Conservation (phyloP, 495 filamentous ascomycete genomes). For the Haplographium delicatum region DNA sequence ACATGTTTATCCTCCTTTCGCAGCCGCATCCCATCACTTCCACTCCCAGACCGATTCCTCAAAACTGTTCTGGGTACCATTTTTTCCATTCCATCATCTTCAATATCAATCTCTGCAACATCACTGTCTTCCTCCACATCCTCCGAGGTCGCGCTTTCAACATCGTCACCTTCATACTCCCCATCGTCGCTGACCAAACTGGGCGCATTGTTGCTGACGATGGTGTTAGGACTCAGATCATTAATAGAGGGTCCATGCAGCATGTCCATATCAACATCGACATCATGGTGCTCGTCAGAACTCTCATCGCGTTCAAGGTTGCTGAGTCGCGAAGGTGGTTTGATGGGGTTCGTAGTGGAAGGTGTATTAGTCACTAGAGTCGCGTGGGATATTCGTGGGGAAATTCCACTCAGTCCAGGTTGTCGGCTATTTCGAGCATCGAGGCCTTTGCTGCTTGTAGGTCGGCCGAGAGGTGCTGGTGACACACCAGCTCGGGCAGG, state of each 20-base stretch:
- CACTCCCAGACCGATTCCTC: conserved; percentile 26
- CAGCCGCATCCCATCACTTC: conserved; percentile 28
- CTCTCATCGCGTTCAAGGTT: conserved; percentile 38
- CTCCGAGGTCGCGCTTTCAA: conserved; percentile 43
- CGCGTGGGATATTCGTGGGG: conserved; percentile 32
- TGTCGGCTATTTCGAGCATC: conserved; percentile 27
- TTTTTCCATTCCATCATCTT: conserved; percentile 37
- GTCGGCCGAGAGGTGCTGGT: conserved; percentile 44
- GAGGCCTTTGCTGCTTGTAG: conserved; percentile 51
- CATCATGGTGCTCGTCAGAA: conserved; percentile 35
- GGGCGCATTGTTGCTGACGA: conserved; percentile 73
- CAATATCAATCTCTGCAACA: conserved; percentile 43
- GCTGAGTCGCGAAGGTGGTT: conserved; percentile 32
- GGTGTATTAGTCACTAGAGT: conserved; percentile 32
- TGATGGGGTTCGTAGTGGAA: conserved; percentile 22
- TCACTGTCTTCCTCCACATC: conserved; percentile 44
- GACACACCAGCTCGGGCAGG: conserved; percentile 55
- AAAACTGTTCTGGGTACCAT: conserved; percentile 22
- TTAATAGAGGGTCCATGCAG: conserved; percentile 27
- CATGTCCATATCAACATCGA: conserved; percentile 24
- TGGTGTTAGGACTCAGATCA: conserved; percentile 74
- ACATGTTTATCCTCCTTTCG: conserved; percentile 43
- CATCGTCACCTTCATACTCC: conserved; percentile 58
- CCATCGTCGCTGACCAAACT: conserved; percentile 86
- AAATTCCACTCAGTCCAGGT: conserved; percentile 27